Base-by-base conservation (phyloP, 176 grass and related monocot species). In the Oryza meyeriana region DNA sequence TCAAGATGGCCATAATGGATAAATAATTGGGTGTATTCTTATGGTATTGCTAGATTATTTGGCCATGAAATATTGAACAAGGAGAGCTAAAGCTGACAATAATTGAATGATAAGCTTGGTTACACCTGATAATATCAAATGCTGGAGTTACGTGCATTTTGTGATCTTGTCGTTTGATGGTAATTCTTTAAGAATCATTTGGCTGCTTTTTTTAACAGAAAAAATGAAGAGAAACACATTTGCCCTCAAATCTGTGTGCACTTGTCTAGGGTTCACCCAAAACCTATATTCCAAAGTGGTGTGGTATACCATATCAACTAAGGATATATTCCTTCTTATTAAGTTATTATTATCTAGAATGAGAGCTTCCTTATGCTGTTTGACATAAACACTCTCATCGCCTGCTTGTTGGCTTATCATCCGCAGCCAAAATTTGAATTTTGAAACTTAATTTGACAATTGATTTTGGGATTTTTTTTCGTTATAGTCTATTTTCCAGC, bases 271-370 rank as follows among this genome's bases (percentile, higher is more conserved):
- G 32, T 42, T 77, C 75, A 63, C 59, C 34, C 1, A 4, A 27
- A 70, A 70, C 65, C 65, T 67, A n/a, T 67, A 67, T 41, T 70
- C n/a, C n/a, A 42, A 73, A 50, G 13, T 50, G 13, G 44, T 47
- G 14, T 47, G 13, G 25, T 48, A 31, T n/a, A 17, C 9, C 42
- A 74, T 1, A 31, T 30, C 44, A 32, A 33, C 28, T 55, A 13
- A 74, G 39, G 13, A 55, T 74, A n/a, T 74, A 31, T 55, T 28
- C 8, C 44, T 22, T 12, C 8, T 17, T 34, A n/a, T n/a, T n/a
- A n/a, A n/a, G 57, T 11, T 75, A 18, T 55, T 75, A 29, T 55
- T 57, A 6, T 4, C 5, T 73, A 50, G 48, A 58, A 8, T 6
- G 71, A 22, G 48, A 55, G 18, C 18, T 55, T 55, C 18, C 18